Evolutionary conservation across 495 filamentous ascomycete genomes (phyloP), one percentile per base, ranked within the genome.

Genomic region (Platismatia glauca): DNA sequence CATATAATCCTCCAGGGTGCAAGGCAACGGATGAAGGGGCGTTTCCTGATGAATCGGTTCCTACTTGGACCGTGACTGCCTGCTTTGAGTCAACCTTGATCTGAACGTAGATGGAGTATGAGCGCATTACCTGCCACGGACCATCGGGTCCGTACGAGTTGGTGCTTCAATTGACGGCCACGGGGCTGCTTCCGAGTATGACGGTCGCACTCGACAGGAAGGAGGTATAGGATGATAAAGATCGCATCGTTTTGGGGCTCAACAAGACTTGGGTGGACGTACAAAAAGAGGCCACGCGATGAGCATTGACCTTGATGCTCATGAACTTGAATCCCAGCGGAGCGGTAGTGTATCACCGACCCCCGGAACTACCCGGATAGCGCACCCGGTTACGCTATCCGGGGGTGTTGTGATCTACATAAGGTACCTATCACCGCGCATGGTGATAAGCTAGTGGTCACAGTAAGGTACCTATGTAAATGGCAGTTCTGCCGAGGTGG

Each of bases 101-200:
- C 7, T 0, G 18, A n/a, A 58, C 12, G 18, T 27, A 41, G 18
- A 7, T 15, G 24, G 12, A 27, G 15, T 24, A 48, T 60, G 22
- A 22, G 3, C 7, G 3, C 20, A 15, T 31, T 41, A 62, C 62
- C 41, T 66, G 59, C 64, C 64, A 62, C 15, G 64, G 64, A 18
- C 64, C 60, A 43, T 66, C 64, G n/a, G 64, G 64, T 62, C 59
- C 59, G 39, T 63, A 64, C 37, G 53, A 38, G 34, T 39, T 50
- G 20, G 43, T 64, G 34, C 57, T 64, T 56, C 56, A 64, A 50
- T 58, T 37, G 16, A 64, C 44, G 2, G 43, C 56, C 27, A 43
- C 33, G 2, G 58, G 58, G 24, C 6, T 9, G 29, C 29, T 55
- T 55, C 53, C 29, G 20, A 55, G 53, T 35, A 34, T 29, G 29